Conservation (phyloP, 768 basidiomycete genomes). For the Daedaleopsis nitida region DNA sequence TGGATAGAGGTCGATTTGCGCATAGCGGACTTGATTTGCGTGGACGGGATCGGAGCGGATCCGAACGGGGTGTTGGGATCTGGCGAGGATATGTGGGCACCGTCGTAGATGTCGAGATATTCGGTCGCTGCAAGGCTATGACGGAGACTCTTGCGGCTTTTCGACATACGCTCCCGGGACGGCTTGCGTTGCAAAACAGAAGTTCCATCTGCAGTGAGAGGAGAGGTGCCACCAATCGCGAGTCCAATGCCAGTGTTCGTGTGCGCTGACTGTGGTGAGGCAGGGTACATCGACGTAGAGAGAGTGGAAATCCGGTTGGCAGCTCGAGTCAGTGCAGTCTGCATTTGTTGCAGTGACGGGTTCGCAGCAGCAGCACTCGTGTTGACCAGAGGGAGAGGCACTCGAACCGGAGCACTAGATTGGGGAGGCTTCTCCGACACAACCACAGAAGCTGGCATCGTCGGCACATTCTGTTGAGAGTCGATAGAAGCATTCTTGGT, state of each 20-base stretch:
- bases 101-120: conserved; percentile 48
- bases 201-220: conserved; percentile 27
- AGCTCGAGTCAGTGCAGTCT: conserved; percentile 40
- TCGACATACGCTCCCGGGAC: conserved; percentile 22
- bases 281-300: conserved; percentile 52
- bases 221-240: conserved; percentile 23
- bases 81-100: conserved; percentile 47
- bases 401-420: neutral
- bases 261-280: conserved; percentile 38
- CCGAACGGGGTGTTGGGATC: conserved; percentile 35
- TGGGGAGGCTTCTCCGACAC: neutral
- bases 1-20: conserved; percentile 25
- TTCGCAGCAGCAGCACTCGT: neutral
- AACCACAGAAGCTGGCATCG: neutral
- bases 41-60: conserved; percentile 24
- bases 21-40: conserved; percentile 22
- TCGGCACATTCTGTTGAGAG: conserved; percentile 1
- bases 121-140: conserved; percentile 29
- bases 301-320: conserved; percentile 43
- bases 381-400: neutral
- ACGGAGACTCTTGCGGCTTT: conserved; percentile 25
- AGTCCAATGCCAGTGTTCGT: conserved; percentile 23
- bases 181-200: conserved; percentile 26
- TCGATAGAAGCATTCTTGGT: conserved; percentile 21
- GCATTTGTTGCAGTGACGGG: conserved; percentile 39